phyloP scores from a whole-genome alignment of 208 protist species.

The Trypanosoma platydactyli region DNA sequence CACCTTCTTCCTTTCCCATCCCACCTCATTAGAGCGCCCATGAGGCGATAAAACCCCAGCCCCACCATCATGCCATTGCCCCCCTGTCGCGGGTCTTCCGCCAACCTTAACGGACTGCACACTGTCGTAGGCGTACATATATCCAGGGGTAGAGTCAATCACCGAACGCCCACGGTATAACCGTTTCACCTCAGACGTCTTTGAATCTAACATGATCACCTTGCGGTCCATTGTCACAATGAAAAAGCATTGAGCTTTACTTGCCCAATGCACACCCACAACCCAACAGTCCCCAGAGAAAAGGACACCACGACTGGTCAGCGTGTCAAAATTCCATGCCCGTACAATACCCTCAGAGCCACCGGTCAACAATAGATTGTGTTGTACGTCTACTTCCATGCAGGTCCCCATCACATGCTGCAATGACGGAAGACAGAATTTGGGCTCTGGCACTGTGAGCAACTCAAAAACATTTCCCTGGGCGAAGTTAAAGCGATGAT shows the following conservation, averaged over 20 bases:
- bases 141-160: conserved; percentile 37
- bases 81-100: conserved; percentile 25
- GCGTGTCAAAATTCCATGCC: conserved; percentile 55
- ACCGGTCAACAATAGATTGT: conserved; percentile 67
- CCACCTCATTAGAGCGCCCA: neutral
- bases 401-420: conserved; percentile 38
- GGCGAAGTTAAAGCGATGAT: conserved; percentile 52
- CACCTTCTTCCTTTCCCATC: neutral
- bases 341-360: conserved; percentile 73
- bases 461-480: conserved; percentile 50
- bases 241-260: conserved; percentile 38
- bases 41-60: neutral
- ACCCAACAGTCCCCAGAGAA: conserved; percentile 68
- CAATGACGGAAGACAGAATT: conserved; percentile 29
- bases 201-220: conserved; percentile 65
- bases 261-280: conserved; percentile 69
- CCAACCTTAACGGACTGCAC: conserved; percentile 55
- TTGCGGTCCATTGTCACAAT: conserved; percentile 71
- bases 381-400: conserved; percentile 42
- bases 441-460: conserved; percentile 36
- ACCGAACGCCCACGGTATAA: conserved; percentile 70
- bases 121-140: conserved; percentile 71
- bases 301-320: conserved; percentile 60
- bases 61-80: neutral
- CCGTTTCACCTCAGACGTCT: conserved; percentile 65